Percentiles rank a stretch among this genome's conserved stretches.
These are phyloP conservation scores for Penicillium decumbens DNA, from an alignment of 2,329 filamentous ascomycete species.

Conservation along the genomic window DNA sequence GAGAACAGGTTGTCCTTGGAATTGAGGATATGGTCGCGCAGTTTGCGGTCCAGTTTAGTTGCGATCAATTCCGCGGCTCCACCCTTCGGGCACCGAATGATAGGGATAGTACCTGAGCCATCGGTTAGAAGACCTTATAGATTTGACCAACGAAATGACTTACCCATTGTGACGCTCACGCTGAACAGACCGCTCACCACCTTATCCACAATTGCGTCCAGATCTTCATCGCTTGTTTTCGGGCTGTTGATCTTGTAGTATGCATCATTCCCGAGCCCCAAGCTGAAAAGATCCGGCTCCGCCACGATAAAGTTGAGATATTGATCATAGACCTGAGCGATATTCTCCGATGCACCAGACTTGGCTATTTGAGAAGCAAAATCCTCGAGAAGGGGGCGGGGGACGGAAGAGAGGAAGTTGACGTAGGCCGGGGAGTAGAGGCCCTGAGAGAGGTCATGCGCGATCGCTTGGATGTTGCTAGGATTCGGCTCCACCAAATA, in stretches of 20 bases:
- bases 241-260: constrained; percentile 97
- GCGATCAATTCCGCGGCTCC: constrained; percentile 92
- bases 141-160: constrained; percentile 16
- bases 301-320: constrained; percentile 97
- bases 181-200: constrained; percentile 97
- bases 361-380: constrained; percentile 85
- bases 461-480: constrained; percentile 76
- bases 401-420: constrained; percentile 93
- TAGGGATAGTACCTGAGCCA: constrained; percentile 72
- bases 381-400: constrained; percentile 84
- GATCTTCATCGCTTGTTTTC: constrained; percentile 80
- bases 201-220: constrained; percentile 80
- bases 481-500: constrained; percentile 90
- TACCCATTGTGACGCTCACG: constrained; percentile 96
- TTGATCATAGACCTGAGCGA: constrained; percentile 91
- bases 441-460: constrained; percentile 75
- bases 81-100: constrained; percentile 89
- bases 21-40: constrained; percentile 93
- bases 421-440: constrained; percentile 92
- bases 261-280: constrained; percentile 87
- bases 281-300: constrained; percentile 89
- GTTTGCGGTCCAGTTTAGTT: constrained; percentile 87
- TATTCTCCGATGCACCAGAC: constrained; percentile 78
- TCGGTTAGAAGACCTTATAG: constrained; percentile 5
- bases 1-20: constrained; percentile 98